phyloP scores from a whole-genome alignment of 192 early-diverging fungal species.

The Coemansia sp. region DNA sequence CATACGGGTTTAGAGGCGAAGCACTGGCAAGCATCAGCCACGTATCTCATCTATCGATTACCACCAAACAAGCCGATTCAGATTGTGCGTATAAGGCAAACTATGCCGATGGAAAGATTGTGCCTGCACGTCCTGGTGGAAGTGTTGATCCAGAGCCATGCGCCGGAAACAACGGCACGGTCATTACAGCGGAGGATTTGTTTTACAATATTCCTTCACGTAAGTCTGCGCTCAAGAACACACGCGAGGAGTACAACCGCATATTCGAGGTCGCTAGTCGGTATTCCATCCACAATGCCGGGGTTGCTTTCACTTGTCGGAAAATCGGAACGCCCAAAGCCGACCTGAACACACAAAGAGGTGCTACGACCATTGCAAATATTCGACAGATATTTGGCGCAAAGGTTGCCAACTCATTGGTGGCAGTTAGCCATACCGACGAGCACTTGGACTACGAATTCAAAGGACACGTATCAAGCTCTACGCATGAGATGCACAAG shows the following conservation, averaged over 20 bases:
- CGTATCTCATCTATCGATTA: conserved; percentile 88
- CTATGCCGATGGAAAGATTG: conserved; percentile 87
- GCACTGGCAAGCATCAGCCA: conserved; percentile 96
- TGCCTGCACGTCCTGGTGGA: conserved; percentile 71
- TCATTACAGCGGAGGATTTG: conserved; percentile 90
- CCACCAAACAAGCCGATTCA: conserved; percentile 73
- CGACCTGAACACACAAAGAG: conserved; percentile 73
- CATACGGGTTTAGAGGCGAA: conserved; percentile 97
- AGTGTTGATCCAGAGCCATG: conserved; percentile 84
- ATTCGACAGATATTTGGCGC: conserved; percentile 86
- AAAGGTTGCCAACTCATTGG: conserved; percentile 73
- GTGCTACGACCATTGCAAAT: conserved; percentile 66
- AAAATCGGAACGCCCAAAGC: conserved; percentile 76
- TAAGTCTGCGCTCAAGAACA: conserved; percentile 78
- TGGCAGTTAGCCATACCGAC: conserved; percentile 61
- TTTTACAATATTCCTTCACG: conserved; percentile 93
- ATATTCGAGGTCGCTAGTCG: conserved; percentile 86
- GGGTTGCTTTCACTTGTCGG: conserved; percentile 84
- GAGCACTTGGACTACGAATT: conserved; percentile 60
- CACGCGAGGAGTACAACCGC: conserved; percentile 85
- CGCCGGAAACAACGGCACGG: conserved; percentile 94
- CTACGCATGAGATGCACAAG: conserved; percentile 86
- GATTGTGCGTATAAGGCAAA: conserved; percentile 75
- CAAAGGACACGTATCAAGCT: conserved; percentile 84
- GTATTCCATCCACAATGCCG: conserved; percentile 93